Evolutionary conservation across 2,329 filamentous ascomycete species (phyloP).

Genomic region (Dichotomopilus funicola): DNA sequence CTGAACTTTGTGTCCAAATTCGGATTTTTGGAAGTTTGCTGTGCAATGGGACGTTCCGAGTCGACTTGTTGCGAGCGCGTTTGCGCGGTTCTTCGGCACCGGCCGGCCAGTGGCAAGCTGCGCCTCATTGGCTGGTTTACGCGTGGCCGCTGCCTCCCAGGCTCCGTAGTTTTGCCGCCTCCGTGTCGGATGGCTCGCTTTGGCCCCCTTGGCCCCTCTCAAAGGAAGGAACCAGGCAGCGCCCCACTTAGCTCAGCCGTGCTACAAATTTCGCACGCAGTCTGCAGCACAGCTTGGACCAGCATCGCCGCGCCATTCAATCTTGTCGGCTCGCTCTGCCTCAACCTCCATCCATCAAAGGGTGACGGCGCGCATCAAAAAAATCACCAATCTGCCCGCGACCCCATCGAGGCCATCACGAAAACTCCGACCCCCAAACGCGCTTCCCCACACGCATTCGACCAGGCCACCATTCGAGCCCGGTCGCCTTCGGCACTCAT

Average conservation of each 20-base stretch:
- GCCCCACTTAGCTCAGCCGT: constrained; percentile 20
- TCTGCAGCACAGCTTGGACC: constrained; percentile 16
- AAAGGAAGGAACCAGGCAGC: not conserved
- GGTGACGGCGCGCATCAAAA: constrained; percentile 55
- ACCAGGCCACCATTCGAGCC: constrained; percentile 36
- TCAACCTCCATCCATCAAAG: constrained; percentile 38
- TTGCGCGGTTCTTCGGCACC: not conserved
- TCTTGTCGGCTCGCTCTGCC: constrained; percentile 24
- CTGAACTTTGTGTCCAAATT: no score
- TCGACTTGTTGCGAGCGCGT: not conserved
- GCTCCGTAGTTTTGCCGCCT: constrained; percentile 7
- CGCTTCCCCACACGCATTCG: constrained; percentile 45
- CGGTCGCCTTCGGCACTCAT: constrained; percentile 33
- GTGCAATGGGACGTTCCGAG: no score
- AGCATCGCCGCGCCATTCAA: constrained; percentile 25
- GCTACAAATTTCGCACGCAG: constrained; percentile 19
- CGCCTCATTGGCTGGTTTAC: not conserved
- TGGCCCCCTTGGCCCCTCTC: no score
- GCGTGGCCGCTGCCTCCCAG: not conserved
- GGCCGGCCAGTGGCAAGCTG: not conserved
- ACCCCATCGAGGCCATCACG: constrained; percentile 52
- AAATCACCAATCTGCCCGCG: constrained; percentile 54
- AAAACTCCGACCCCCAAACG: constrained; percentile 47
- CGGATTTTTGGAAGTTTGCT: no score
- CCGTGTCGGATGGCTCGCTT: no score